Evolutionary conservation across 345 rosid genomes (phyloP), one percentile per base, ranked within the genome.

Genomic region (Mangifera indica): DNA sequence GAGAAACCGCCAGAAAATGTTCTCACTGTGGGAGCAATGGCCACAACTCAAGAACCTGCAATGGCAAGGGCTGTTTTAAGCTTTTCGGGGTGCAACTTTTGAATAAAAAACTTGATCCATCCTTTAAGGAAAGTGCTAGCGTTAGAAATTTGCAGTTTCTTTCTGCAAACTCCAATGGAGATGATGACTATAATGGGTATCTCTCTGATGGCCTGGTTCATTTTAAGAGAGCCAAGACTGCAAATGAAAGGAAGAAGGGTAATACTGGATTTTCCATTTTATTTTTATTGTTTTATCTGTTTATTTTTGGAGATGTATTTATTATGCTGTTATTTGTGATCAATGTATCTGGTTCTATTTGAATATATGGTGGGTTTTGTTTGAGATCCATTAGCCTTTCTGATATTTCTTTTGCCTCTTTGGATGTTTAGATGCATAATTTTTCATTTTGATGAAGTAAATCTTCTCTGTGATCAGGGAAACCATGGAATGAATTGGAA

Each of bases 401-500:
- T 34, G 37, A 34, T 5, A 34, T 34, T 32, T 3, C 37, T 32
- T 32, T 29, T 29, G 34, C 34, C 34, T 4, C 2, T 29, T 29
- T 29, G 34, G 34, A 29, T 29, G 2, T 29, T 29, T 29, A 29
- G 34, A 29, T 29, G 34, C 34, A 29, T 29, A 29, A 29, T 29
- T 29, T 29, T 29, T 29, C 34, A 29, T 29, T 29, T 32, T 32
- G 4, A 32, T 32, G n/a, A n/a, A n/a, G n/a, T n/a, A n/a, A n/a
- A n/a, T n/a, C n/a, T n/a, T n/a, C n/a, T n/a, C n/a, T n/a, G n/a
- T n/a, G 1, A 2, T 20, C 74, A 88, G 97, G 90, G 59, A 80
- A 70, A 67, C 86, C 97, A 12, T 91, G 97, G 97, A 85, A 86
- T 3, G 87, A 79, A 72, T 88, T 84, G 32, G 97, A 91, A 52